A percentile compares a stretch with the other conserved stretches of the same genome.
Evolutionary conservation across 768 basidiomycete genomes (phyloP).

Genomic region (Kwoniella dejecticola): DNA sequence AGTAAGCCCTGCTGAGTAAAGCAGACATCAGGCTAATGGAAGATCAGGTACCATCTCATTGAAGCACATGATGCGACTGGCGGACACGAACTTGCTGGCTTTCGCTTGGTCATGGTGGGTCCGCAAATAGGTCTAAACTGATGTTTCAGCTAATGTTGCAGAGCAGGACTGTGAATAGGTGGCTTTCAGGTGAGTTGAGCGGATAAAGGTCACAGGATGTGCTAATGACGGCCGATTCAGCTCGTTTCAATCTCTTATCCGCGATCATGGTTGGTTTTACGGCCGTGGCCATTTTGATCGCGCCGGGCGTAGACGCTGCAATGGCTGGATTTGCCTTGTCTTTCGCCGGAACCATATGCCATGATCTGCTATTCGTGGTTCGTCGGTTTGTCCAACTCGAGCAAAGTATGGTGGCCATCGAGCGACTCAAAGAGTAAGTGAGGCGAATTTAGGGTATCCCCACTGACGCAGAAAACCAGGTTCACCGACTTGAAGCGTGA

Average conservation of each 20-base stretch:
- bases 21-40: constrained; percentile 6
- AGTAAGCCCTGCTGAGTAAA: constrained; percentile 57
- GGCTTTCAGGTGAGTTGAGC: constrained; percentile 58
- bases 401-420: constrained; percentile 82
- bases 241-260: constrained; percentile 81
- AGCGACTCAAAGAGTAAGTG: constrained; percentile 82
- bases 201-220: too few species aligned
- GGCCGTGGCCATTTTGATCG: constrained; percentile 67
- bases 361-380: constrained; percentile 65
- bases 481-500: constrained; percentile 72
- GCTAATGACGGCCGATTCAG: constrained; percentile 60
- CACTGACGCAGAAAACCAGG: constrained; percentile 3
- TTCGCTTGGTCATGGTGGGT: constrained; percentile 81
- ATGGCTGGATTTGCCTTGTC: constrained; percentile 83
- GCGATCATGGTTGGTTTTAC: constrained; percentile 72
- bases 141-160: too few species aligned
- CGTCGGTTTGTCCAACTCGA: constrained; percentile 69
- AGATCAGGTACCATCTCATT: constrained; percentile 33
- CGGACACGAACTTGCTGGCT: constrained; percentile 44
- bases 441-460: not conserved
- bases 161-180: constrained; percentile 70
- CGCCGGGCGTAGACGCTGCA: constrained; percentile 74
- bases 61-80: constrained; percentile 43
- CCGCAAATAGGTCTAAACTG: too few species aligned
- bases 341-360: constrained; percentile 75